phyloP scores from a whole-genome alignment of 192 early-diverging fungal genomes.

The Coemansia sp. region DNA sequence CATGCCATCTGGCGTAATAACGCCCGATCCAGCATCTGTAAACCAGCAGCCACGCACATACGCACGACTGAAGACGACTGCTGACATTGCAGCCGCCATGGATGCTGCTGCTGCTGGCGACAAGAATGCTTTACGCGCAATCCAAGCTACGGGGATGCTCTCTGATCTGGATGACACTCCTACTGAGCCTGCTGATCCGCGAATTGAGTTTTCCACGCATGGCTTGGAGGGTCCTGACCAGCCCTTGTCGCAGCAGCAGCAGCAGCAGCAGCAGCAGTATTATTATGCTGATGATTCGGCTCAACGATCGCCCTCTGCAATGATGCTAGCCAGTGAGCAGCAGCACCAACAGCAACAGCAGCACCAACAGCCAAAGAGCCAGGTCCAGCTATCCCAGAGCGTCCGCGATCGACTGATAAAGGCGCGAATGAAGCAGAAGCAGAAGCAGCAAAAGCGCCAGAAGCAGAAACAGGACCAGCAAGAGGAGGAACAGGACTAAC shows the following conservation, averaged over 20 bases:
- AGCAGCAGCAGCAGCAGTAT: not conserved
- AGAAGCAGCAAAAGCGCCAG: slow-evolving; percentile 26
- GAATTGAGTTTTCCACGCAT: slow-evolving; percentile 16
- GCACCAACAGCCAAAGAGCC: slow-evolving; percentile 1
- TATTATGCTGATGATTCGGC: too few species aligned
- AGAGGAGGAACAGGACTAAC: not conserved
- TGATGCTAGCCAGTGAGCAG: not conserved
- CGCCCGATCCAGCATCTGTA: not conserved
- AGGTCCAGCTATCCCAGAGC: slow-evolving; percentile 36
- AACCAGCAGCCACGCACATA: slow-evolving; percentile 11
- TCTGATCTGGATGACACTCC: slow-evolving; percentile 35
- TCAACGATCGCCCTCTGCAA: too few species aligned
- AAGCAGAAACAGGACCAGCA: not conserved
- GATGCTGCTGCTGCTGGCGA: slow-evolving; percentile 47
- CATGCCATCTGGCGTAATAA: not conserved
- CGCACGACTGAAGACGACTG: slow-evolving; percentile 32
- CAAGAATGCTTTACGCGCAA: slow-evolving; percentile 44
- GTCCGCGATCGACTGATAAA: slow-evolving; percentile 49
- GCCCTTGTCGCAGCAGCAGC: not conserved
- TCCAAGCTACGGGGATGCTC: slow-evolving; percentile 37
- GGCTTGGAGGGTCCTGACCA: not conserved
- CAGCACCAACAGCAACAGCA: not conserved
- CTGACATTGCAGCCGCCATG: slow-evolving; percentile 46
- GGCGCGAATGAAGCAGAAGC: slow-evolving; percentile 45
- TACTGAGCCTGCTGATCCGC: slow-evolving; percentile 29